Conservation (phyloP, 1,284 basidiomycete species). For the Trametes hirsuta region DNA sequence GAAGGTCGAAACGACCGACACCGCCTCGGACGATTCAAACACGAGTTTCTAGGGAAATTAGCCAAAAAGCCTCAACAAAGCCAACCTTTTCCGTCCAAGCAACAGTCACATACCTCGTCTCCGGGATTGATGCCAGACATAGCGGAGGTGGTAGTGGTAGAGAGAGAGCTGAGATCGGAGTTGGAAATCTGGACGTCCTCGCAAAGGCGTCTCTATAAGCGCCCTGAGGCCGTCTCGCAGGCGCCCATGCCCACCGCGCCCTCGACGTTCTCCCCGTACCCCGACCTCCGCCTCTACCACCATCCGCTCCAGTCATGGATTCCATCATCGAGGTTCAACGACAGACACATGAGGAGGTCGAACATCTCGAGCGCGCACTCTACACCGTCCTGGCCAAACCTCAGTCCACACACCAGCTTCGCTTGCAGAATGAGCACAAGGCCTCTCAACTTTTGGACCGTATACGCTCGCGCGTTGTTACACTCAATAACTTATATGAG, state of each 20-base stretch:
- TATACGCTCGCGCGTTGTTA: slow-evolving; percentile 69
- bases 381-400: slow-evolving; percentile 72
- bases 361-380: slow-evolving; percentile 82
- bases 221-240: slow-evolving; percentile 4
- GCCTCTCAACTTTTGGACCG: slow-evolving; percentile 86
- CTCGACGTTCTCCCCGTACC: slow-evolving; percentile 12
- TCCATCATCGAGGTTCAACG: slow-evolving; percentile 91
- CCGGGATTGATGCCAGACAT: slow-evolving; percentile 81
- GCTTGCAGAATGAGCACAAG: slow-evolving; percentile 84
- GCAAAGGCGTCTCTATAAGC: slow-evolving; percentile 8
- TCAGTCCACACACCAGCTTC: slow-evolving; percentile 61
- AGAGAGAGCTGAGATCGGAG: slow-evolving; percentile 53
- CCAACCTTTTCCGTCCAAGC: no score
- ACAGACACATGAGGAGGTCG: slow-evolving; percentile 94
- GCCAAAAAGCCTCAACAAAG: neutral
- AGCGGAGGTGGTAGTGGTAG: slow-evolving; percentile 36
- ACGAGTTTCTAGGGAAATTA: slow-evolving; percentile 74
- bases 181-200: slow-evolving; percentile 44
- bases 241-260: slow-evolving; percentile 7
- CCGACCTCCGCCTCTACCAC: neutral
- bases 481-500: slow-evolving; percentile 73
- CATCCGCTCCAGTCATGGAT: slow-evolving; percentile 61
- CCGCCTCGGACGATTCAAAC: slow-evolving; percentile 96
- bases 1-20: slow-evolving; percentile 86
- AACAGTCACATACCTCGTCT: slow-evolving; percentile 60